These are phyloP conservation scores for Marasmius oreades DNA, from an alignment of 1,284 basidiomycete species.

Conservation along the genomic window DNA sequence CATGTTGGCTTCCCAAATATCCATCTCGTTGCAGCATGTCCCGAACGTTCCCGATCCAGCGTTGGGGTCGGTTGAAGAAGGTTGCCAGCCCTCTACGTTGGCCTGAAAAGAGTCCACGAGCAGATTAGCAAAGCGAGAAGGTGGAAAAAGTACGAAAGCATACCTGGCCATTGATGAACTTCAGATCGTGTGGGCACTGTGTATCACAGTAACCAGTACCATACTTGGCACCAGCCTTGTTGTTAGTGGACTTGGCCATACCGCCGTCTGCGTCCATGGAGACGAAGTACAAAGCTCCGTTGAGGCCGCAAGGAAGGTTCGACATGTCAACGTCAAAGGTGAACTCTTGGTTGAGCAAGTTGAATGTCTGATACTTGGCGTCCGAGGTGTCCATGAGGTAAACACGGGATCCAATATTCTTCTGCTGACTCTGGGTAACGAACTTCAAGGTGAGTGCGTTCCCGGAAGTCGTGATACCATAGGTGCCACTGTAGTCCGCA, in stretches of 20 bases:
- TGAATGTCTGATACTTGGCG: conserved; percentile 42
- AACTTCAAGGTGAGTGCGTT: conserved; percentile 49
- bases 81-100: conserved; percentile 42
- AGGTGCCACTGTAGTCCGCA: conserved; percentile 45
- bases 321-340: conserved; percentile 52
- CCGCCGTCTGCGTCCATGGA: conserved; percentile 57
- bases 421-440: conserved; percentile 33
- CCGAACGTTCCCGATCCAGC: conserved; percentile 38
- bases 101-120: conserved; percentile 29
- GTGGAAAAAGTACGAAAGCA: conserved; percentile 10
- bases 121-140: background rate
- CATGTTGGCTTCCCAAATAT: conserved; percentile 57
- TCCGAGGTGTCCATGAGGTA: conserved; percentile 42
- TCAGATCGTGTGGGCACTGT: conserved; percentile 55
- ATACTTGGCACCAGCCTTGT: conserved; percentile 56
- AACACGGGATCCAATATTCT: conserved; percentile 48
- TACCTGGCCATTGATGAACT: conserved; percentile 53
- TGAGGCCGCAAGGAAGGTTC: conserved; percentile 52
- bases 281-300: conserved; percentile 43
- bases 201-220: conserved; percentile 58
- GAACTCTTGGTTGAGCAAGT: conserved; percentile 47
- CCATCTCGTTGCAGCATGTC: conserved; percentile 57
- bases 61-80: conserved; percentile 24
- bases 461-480: conserved; percentile 42
- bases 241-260: conserved; percentile 37